A percentile compares a stretch with the other conserved stretches of the same genome.
phyloP scores from a whole-genome alignment of 1,284 basidiomycete species.

The Pascua guehoae region DNA sequence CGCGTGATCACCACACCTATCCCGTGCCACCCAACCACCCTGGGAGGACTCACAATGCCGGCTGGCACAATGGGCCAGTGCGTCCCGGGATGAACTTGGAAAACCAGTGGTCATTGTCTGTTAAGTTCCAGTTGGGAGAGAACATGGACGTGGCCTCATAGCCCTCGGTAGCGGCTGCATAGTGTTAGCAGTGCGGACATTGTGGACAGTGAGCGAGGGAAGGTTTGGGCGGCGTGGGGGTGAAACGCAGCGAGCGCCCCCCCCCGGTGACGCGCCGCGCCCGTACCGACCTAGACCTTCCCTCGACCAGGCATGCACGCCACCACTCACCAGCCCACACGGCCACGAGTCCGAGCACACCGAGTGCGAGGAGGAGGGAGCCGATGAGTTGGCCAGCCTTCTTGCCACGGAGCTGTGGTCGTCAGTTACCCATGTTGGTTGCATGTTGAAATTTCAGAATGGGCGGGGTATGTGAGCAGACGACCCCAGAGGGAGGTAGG shows the following conservation, averaged over 20 bases:
- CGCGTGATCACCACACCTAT: not conserved
- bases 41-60: constrained; percentile 13
- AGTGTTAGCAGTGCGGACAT: not conserved
- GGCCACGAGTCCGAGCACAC: constrained; percentile 14
- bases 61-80: constrained; percentile 14
- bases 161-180: constrained; percentile 16
- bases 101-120: constrained; percentile 23
- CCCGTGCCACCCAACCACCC: not conserved
- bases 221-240: not conserved
- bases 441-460: not conserved
- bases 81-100: constrained; percentile 18
- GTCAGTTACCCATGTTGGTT: too few species aligned
- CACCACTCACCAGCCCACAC: constrained; percentile 18
- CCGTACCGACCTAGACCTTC: too few species aligned
- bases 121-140: constrained; percentile 21
- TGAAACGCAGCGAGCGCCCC: not conserved
- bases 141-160: constrained; percentile 13
- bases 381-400: constrained; percentile 9
- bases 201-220: not conserved
- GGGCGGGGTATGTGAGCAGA: not conserved
- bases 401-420: constrained; percentile 13
- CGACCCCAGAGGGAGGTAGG: not conserved
- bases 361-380: constrained; percentile 11
- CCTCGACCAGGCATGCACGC: not conserved
- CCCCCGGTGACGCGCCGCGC: not conserved